phyloP scores from a whole-genome alignment of 352 stramenopile species.

The Pythium scleroteichum region DNA sequence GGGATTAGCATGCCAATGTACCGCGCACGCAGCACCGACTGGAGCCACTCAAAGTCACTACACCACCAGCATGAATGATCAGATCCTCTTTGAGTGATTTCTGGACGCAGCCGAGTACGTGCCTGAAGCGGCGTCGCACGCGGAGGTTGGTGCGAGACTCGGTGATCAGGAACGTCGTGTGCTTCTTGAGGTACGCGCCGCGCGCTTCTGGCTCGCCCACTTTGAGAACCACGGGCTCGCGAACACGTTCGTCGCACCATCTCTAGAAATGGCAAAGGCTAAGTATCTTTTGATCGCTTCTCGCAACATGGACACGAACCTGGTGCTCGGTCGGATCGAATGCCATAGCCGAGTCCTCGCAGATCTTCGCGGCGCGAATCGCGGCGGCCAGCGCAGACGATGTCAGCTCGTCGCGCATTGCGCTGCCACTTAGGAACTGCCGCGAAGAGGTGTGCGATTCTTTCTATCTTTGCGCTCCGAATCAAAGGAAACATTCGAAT shows the following conservation, averaged over 20 bases:
- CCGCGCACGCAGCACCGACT: constrained; percentile 49
- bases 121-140: constrained; percentile 62
- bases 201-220: constrained; percentile 58
- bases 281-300: neutral
- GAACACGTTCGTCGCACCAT: constrained; percentile 24
- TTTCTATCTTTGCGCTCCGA: neutral
- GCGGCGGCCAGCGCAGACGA: constrained; percentile 22
- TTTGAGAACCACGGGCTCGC: constrained; percentile 12
- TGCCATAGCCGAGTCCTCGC: constrained; percentile 26
- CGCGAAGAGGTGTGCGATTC: too few species aligned
- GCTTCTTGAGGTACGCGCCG: constrained; percentile 68
- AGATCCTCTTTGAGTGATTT: neutral
- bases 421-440: constrained; percentile 3
- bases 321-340: constrained; percentile 28
- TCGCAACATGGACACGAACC: neutral
- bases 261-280: constrained; percentile 10
- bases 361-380: constrained; percentile 36
- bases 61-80: neutral
- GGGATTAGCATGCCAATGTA: constrained; percentile 70
- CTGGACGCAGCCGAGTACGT: neutral
- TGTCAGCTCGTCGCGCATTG: constrained; percentile 11
- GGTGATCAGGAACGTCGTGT: constrained; percentile 68
- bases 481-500: neutral
- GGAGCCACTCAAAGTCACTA: constrained; percentile 78
- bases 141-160: constrained; percentile 30